Percentiles rank a stretch among this genome's conserved stretches.
phyloP scores from a whole-genome alignment of 225 moss, liverwort and hornwort genomes.

The Sphagnum tenellum region DNA sequence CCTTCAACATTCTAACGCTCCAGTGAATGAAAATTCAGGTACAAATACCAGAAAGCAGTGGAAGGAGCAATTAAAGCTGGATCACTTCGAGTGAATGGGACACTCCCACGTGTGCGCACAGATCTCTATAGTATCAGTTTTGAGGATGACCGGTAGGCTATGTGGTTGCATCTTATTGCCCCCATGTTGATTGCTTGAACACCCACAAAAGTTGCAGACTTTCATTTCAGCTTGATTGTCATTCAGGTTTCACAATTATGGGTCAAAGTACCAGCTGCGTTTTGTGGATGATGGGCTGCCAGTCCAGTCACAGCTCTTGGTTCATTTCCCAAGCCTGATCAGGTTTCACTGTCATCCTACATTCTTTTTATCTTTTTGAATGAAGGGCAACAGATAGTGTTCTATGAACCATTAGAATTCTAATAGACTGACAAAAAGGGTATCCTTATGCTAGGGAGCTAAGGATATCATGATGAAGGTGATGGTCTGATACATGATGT shows the following conservation, averaged over 20 bases:
- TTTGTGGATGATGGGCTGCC: slow-evolving; percentile 69
- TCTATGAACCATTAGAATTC: too few species aligned
- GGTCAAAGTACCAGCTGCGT: slow-evolving; percentile 81
- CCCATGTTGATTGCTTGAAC: too few species aligned
- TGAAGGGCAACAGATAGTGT: background rate
- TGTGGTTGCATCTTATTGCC: background rate
- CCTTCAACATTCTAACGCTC: too few species aligned
- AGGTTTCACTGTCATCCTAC: slow-evolving; percentile 25
- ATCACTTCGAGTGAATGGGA: slow-evolving; percentile 71
- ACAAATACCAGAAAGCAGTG: slow-evolving; percentile 97
- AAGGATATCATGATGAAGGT: too few species aligned
- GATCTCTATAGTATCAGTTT: slow-evolving; percentile 87
- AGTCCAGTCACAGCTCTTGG: slow-evolving; percentile 72
- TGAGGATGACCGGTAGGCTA: slow-evolving; percentile 80
- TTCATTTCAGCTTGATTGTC: background rate
- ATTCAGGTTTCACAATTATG: slow-evolving; percentile 66
- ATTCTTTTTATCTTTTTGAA: background rate
- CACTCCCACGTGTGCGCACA: slow-evolving; percentile 71
- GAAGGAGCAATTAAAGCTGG: slow-evolving; percentile 91
- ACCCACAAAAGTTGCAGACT: background rate
- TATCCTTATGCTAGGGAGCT: too few species aligned
- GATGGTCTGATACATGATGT: too few species aligned
- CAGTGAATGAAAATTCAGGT: slow-evolving; percentile 22
- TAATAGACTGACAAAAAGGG: too few species aligned
- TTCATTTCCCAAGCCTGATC: slow-evolving; percentile 90